These are phyloP conservation scores for Clitocybe nebularis DNA, from an alignment of 1,284 basidiomycete species.

Conservation along the genomic window DNA sequence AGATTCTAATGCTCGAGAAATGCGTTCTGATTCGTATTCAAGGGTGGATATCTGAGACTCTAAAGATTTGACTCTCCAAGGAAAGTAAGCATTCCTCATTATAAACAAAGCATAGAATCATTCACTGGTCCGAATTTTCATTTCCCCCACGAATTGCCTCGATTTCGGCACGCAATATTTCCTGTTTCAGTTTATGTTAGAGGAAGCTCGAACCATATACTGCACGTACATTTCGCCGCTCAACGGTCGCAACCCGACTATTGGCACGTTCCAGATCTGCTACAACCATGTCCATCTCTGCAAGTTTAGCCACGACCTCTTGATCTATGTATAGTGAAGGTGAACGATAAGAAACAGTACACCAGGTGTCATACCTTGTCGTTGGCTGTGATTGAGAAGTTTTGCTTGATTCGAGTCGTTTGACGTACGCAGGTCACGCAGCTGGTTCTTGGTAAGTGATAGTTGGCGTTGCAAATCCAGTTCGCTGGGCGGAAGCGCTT, in stretches of 20 bases:
- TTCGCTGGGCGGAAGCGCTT: constrained; percentile 53
- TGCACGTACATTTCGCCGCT: constrained; percentile 81
- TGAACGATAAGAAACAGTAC: background rate
- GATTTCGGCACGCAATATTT: constrained; percentile 89
- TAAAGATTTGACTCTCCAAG: constrained; percentile 61
- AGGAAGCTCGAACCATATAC: background rate
- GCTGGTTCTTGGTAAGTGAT: constrained; percentile 79
- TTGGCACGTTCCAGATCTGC: constrained; percentile 93
- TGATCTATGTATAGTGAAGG: constrained; percentile 58
- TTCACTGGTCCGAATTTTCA: constrained; percentile 72
- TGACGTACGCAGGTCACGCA: constrained; percentile 84
- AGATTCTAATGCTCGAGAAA: constrained; percentile 65
- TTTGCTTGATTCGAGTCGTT: constrained; percentile 92
- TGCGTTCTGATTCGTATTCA: constrained; percentile 69
- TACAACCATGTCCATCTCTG: constrained; percentile 89
- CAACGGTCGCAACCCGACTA: constrained; percentile 86
- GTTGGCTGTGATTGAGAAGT: constrained; percentile 82
- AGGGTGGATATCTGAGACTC: constrained; percentile 71
- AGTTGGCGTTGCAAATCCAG: constrained; percentile 89
- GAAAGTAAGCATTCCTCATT: background rate
- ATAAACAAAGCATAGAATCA: background rate
- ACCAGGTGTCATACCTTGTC: constrained; percentile 58
- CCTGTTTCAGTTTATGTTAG: constrained; percentile 53
- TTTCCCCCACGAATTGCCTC: constrained; percentile 82
- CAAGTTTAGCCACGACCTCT: constrained; percentile 83